Evolutionary conservation across 2,329 filamentous ascomycete species (phyloP), one percentile per base, ranked within the genome.

Genomic region (Colletotrichum musae): DNA sequence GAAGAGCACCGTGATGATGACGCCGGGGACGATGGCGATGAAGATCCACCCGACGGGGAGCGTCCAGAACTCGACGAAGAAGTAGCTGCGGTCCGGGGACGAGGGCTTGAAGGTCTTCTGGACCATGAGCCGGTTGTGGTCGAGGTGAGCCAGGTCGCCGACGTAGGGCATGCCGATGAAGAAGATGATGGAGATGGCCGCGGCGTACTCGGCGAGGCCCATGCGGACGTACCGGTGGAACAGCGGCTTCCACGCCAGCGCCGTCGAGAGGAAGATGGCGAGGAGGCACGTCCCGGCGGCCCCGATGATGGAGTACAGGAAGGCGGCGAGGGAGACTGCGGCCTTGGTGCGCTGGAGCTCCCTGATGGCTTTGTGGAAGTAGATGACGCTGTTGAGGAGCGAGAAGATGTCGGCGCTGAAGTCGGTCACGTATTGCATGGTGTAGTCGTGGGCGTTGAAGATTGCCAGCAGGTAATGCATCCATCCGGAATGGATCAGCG

Each of bases 391-490:
- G 77, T 92, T 92, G 32, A 92, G 80, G 9, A 92, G 82, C 2
- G 88, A 89, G 75, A 92, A 92, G 63, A 92, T 90, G 75, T 92
- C 90, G 51, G 87, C 89, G 69, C 85, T 89, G 76, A 91, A 92
- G 21, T 86, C 88, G 2, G 90, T 92, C 57, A 92, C 90, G 77
- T 92, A 92, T 73, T 87, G 84, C 90, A 92, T 92, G 0, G 89
- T 92, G 87, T 89, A 92, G 77, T 91, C 89, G 74, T 92, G 89
- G 4, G 89, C 89, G 76, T 92, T 92, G 78, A 91, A 87, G 58
- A 91, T 86, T 63, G 89, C 89, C 13, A 92, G 82, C 3, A 91
- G 77, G 72, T 86, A 87, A 74, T 91, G 88, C 83, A 92, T 87
- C 90, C 90, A 92, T 7, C 83, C 87, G 6, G 89, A 83, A 75